Base-by-base conservation (phyloP, 306 rosid genomes). In the Fragaria ananassa region DNA sequence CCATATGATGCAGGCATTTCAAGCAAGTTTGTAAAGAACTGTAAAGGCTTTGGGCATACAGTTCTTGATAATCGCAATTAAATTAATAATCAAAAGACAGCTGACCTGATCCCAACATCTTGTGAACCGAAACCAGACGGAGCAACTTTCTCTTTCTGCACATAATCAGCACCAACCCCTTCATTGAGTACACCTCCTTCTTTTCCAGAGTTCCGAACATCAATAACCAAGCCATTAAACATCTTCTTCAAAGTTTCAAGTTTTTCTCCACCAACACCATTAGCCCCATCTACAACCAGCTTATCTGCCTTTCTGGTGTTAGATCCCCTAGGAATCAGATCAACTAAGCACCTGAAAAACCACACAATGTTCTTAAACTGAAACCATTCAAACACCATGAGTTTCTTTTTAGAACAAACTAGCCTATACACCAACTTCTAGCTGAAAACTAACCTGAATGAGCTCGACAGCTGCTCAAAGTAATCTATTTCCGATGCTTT, bases 81-180 rank as follows among this genome's bases (percentile, higher is more conserved):
- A 67, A 76, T 61, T 37, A 56, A 77, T 76, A 66, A 77, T 80
- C 58, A 74, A 72, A 76, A 56, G 49, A 84, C 62, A 37, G 72
- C 96, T 82, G 78, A 95, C 98, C 97, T 92, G 76, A 77, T 78
- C 77, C 93, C 93, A 31, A 85, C 78, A 29, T 95, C 96, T 58
- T 85, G 81, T 18, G 91, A 81, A 76, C 89, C 86, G 88, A 95
- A 90, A 37, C 90, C 80, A 69, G 39, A 69, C 0, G 98, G 97
- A 81, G 81, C 88, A 65, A 86, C 85, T 88, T 92, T 95, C 88
- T 95, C 98, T 85, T 95, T 95, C 85, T 95, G 98, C 89, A 92
- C 98, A 79, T 82, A 92, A 89, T 92, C 98, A 71, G 98, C 98
- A 54, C 98, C 98, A 35, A 90, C 98, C 58, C 97, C 97, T 69